Evolutionary conservation across 768 basidiomycete genomes (phyloP), one percentile per base, ranked within the genome.

Genomic region (Naganishia antarctica): DNA sequence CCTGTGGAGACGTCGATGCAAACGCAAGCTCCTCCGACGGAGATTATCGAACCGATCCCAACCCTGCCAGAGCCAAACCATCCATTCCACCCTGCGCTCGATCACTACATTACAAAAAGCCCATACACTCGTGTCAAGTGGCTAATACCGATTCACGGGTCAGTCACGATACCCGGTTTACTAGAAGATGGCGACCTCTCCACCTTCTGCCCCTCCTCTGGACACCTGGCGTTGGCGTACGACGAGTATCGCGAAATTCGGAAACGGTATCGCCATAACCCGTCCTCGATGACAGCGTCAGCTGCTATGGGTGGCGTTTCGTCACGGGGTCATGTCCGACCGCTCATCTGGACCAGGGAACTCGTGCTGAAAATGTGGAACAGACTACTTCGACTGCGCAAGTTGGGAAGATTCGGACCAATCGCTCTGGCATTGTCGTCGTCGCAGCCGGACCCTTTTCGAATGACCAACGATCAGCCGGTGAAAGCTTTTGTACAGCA

Each of bases 401-500:
- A 70, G 1, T 4, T 40, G 2, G 46, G 45, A n/a, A 59, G 63
- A 1, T 67, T 71, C 34, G 69, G 70, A 15, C 15, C 25, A 7
- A 23, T 73, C 3, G 53, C 58, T 5, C 64, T 71, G 15, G 61
- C 64, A 3, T 63, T 73, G 11, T 66, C 69, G 5, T 71, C 71
- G 13, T 67, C 74, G 0, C 72, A 75, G 61, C 74, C 74, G 11
- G 74, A 75, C 61, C 72, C 74, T 25, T 75, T 66, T 63, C 61
- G 31, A 7, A n/a, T 15, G n/a, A 34, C 25, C 46, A 16, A 12
- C 11, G 1, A 4, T 3, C 37, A 57, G 23, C 11, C 53, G 1
- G 13, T 37, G 32, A n/a, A 13, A 3, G 1, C n/a, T 15, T n/a
- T 40, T 8, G 21, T 23, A 21, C 34, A 37, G 2, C 53, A 57